Evolutionary conservation across 805 yeast genomes (phyloP).

Genomic region (Clavispora santaluciae): DNA sequence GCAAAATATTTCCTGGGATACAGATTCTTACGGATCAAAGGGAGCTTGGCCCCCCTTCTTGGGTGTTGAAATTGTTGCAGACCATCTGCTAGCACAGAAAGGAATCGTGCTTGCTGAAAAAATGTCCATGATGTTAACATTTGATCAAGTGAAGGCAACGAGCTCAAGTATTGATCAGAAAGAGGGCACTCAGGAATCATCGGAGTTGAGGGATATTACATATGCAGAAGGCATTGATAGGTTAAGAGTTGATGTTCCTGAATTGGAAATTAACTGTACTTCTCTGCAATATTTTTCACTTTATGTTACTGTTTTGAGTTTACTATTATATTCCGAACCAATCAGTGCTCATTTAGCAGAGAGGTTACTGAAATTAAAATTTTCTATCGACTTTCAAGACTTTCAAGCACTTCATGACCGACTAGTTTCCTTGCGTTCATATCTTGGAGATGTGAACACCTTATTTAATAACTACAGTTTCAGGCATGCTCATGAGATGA

Average conservation of each 20-base stretch:
- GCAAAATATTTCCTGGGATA: constrained; percentile 12
- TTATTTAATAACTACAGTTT: constrained; percentile 46
- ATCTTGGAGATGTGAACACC: constrained; percentile 35
- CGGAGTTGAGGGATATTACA: constrained; percentile 3
- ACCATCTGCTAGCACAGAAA: constrained; percentile 37
- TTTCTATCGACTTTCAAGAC: constrained; percentile 69
- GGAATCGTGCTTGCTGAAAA: constrained; percentile 56
- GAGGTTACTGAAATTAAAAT: constrained; percentile 57
- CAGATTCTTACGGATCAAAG: constrained; percentile 55
- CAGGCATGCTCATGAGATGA: constrained; percentile 41
- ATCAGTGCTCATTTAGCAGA: constrained; percentile 52
- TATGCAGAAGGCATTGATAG: constrained; percentile 22
- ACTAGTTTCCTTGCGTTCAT: constrained; percentile 46
- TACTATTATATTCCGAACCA: constrained; percentile 74
- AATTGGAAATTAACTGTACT: constrained; percentile 61
- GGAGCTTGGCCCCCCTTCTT: constrained; percentile 88
- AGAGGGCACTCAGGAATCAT: constrained; percentile 4
- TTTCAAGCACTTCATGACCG: constrained; percentile 43
- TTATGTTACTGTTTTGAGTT: constrained; percentile 55
- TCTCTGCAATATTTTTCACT: constrained; percentile 69
- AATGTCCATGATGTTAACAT: constrained; percentile 57
- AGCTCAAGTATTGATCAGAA: constrained; percentile 13
- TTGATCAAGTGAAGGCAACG: constrained; percentile 40
- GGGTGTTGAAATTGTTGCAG: constrained; percentile 64
- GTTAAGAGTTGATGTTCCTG: constrained; percentile 63